Evolutionary conservation across 1,139 yeast genomes (phyloP).

Genomic region (Petasospora fabianii): DNA sequence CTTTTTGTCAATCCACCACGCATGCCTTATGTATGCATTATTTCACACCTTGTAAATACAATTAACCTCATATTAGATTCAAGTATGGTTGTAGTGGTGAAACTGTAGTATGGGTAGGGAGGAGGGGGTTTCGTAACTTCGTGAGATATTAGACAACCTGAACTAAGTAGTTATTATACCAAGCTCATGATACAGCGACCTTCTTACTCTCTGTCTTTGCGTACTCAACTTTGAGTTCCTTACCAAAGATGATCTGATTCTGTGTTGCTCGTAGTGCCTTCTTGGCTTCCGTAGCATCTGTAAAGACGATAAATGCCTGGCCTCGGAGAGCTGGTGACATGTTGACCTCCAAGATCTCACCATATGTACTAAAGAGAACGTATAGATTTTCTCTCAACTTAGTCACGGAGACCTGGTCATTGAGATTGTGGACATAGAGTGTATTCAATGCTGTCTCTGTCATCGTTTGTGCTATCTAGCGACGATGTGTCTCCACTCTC

Average conservation of each 20-base stretch:
- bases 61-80: background rate
- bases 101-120: too few relatives aligned
- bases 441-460: constrained; percentile 33
- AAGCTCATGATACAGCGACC: constrained; percentile 11
- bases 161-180: background rate
- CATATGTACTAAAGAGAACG: constrained; percentile 61
- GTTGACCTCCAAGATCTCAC: constrained; percentile 59
- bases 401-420: constrained; percentile 51
- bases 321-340: constrained; percentile 57
- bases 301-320: constrained; percentile 69
- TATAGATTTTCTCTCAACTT: constrained; percentile 54
- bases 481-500: too few relatives aligned
- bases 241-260: constrained; percentile 52
- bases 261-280: constrained; percentile 50
- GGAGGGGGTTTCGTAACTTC: background rate
- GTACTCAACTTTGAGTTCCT: constrained; percentile 46
- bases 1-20: too few relatives aligned
- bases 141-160: background rate
- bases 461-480: too few relatives aligned
- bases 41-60: constrained; percentile 10
- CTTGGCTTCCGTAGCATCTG: constrained; percentile 47
- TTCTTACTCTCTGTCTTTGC: constrained; percentile 39
- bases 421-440: constrained; percentile 60
- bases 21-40: constrained; percentile 3
- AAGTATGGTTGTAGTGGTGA: too few relatives aligned